Evolutionary conservation across 352 stramenopile genomes (phyloP).

Genomic region (Blastocystis hominis): DNA sequence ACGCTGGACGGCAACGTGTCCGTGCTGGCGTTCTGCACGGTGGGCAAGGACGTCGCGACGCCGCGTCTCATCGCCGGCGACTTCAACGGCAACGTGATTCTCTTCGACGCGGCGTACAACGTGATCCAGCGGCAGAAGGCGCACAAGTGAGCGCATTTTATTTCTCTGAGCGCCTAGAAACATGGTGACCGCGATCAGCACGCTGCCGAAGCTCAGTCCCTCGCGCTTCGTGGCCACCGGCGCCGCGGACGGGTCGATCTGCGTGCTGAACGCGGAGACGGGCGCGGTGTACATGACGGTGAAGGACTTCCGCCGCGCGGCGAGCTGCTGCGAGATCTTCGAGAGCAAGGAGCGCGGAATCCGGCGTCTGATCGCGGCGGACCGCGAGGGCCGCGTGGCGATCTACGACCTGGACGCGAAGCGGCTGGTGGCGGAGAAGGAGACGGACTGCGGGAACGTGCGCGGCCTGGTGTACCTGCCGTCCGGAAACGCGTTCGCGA

Average conservation of each 20-base stretch:
- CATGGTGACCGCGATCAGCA: conserved; percentile 37
- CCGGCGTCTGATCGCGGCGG: background rate
- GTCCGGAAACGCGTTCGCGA: background rate
- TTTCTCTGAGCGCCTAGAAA: no score
- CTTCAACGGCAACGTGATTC: conserved; percentile 47
- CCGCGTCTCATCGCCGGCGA: conserved; percentile 14
- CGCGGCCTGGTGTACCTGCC: background rate
- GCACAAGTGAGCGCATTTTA: background rate
- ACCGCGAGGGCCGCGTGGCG: conserved; percentile 6
- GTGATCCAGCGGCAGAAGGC: conserved; percentile 4
- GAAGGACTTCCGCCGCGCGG: conserved; percentile 16
- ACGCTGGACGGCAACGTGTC: conserved; percentile 37
- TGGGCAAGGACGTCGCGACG: background rate
- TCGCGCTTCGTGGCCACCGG: conserved; percentile 4
- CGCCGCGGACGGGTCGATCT: conserved; percentile 28
- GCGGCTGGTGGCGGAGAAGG: conserved; percentile 10
- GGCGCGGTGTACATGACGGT: background rate
- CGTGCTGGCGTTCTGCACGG: background rate
- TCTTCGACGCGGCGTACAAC: conserved; percentile 10
- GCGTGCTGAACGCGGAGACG: conserved; percentile 18
- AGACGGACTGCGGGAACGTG: conserved; percentile 44
- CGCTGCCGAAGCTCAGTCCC: background rate
- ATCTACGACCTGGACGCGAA: conserved; percentile 24
- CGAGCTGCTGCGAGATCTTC: background rate
- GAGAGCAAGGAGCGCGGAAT: background rate